Conservation (phyloP, 495 filamentous ascomycete species). For the Apodospora peruviana region DNA sequence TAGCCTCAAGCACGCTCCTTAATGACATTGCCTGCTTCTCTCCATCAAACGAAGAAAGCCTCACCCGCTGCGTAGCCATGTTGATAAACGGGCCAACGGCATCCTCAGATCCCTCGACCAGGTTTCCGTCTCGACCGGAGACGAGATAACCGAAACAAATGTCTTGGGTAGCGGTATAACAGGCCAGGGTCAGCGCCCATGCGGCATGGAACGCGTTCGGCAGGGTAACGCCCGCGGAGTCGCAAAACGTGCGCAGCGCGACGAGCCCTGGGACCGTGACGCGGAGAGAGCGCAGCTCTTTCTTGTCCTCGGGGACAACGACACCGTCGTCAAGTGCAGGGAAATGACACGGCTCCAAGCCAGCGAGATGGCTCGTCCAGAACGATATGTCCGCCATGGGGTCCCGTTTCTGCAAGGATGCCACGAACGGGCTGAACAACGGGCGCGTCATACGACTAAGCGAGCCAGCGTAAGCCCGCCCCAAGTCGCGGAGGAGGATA, state of each 20-base stretch:
- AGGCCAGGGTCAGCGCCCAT: conserved; percentile 37
- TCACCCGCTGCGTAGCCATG: conserved; percentile 49
- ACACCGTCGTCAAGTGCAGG: conserved; percentile 12
- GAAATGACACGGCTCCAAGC: conserved; percentile 20
- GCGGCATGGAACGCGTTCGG: conserved; percentile 29
- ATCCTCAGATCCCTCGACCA: conserved; percentile 31
- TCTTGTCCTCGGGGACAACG: not conserved
- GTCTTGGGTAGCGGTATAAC: conserved; percentile 32
- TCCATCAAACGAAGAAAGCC: not conserved
- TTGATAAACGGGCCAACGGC: conserved; percentile 51
- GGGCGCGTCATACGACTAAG: conserved; percentile 1
- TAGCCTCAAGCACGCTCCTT: conserved; percentile 10
- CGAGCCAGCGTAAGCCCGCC: conserved; percentile 5
- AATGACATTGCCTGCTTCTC: no score
- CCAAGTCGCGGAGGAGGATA: conserved; percentile 19
- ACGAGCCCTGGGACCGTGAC: conserved; percentile 5
- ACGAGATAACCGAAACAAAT: conserved; percentile 39
- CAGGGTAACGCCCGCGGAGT: conserved; percentile 16
- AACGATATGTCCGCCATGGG: conserved; percentile 35
- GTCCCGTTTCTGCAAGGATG: conserved; percentile 44
- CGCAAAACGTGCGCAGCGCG: conserved; percentile 11
- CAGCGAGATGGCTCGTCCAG: conserved; percentile 19
- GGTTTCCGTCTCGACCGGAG: conserved; percentile 33
- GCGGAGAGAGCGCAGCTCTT: conserved; percentile 11
- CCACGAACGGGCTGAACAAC: conserved; percentile 41